Percentiles rank a stretch among this genome's conserved stretches.
Conservation (phyloP, 2,329 filamentous ascomycete genomes). For the Paraphoma sp. region DNA sequence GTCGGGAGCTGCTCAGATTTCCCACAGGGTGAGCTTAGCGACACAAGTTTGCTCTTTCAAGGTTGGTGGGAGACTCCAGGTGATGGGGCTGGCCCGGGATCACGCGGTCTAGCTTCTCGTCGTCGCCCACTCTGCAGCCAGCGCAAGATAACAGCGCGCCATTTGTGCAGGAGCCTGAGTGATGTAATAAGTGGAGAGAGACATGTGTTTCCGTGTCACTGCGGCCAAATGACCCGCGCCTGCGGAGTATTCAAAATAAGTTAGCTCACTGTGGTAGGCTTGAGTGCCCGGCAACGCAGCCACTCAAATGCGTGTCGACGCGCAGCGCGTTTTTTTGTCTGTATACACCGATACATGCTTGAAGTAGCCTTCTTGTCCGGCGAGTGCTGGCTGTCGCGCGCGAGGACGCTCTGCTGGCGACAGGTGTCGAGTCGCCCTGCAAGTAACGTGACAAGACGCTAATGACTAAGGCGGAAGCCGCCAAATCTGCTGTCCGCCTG, state of each 20-base stretch:
- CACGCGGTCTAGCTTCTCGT: conserved; percentile 23
- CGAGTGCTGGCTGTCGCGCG: conserved; percentile 2
- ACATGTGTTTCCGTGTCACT: conserved; percentile 45
- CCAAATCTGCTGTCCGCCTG: not conserved
- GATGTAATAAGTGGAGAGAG: conserved; percentile 50
- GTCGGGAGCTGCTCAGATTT: too few relatives aligned
- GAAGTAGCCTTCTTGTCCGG: not conserved
- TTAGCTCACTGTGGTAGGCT: conserved; percentile 38
- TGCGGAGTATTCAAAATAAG: conserved; percentile 36
- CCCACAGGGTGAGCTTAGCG: too few relatives aligned
- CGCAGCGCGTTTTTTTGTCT: conserved; percentile 25
- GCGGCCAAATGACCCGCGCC: conserved; percentile 38
- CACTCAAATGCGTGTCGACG: conserved; percentile 44
- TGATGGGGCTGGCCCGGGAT: conserved; percentile 16
- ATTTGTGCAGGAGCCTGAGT: conserved; percentile 27
- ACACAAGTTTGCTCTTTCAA: not conserved
- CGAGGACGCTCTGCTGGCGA: conserved; percentile 11
- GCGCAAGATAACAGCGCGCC: conserved; percentile 30
- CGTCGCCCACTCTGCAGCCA: conserved; percentile 19
- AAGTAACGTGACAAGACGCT: not conserved
- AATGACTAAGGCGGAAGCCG: too few relatives aligned
- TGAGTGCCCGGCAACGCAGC: conserved; percentile 43
- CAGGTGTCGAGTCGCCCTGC: too few relatives aligned
- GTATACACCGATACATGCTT: conserved; percentile 7
- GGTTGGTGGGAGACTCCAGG: not conserved